A percentile compares a stretch with the other conserved stretches of the same genome.
Evolutionary conservation across 2,329 filamentous ascomycete species (phyloP).

Genomic region (Aureobasidium sp.): DNA sequence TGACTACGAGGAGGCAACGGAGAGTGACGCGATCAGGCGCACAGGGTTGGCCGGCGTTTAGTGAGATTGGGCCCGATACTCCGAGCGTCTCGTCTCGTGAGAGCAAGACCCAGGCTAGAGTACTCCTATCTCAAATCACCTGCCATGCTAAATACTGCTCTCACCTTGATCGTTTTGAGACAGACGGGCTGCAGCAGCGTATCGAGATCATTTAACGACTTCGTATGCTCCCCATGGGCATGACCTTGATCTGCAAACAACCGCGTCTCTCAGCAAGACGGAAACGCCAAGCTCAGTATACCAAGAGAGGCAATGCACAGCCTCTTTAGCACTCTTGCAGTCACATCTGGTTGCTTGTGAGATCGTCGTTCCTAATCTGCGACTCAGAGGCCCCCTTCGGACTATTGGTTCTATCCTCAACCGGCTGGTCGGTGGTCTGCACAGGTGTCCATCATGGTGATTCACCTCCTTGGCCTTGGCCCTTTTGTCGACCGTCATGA

Average conservation of each 20-base stretch:
- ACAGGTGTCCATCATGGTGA: background rate
- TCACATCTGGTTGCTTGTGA: background rate
- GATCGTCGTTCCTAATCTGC: background rate
- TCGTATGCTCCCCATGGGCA: background rate
- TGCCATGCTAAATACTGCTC: background rate
- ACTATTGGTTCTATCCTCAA: too few species aligned
- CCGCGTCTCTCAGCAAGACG: background rate
- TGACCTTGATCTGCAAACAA: background rate
- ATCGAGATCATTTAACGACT: background rate
- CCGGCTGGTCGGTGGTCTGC: too few species aligned
- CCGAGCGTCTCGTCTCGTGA: background rate
- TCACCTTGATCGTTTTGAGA: background rate
- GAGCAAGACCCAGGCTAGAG: background rate
- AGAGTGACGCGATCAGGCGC: conserved; percentile 9
- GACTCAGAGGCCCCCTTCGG: background rate
- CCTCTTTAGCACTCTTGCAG: background rate
- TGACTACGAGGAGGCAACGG: background rate
- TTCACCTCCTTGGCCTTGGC: background rate
- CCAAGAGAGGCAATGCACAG: background rate
- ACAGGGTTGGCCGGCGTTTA: conserved; percentile 6
- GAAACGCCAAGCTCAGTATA: background rate
- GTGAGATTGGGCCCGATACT: conserved; percentile 9
- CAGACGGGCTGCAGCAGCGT: background rate
- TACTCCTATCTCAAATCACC: background rate
- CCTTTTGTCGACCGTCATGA: background rate